Base-by-base conservation (phyloP, 2,329 filamentous ascomycete species). In the Geosmithia flava region DNA sequence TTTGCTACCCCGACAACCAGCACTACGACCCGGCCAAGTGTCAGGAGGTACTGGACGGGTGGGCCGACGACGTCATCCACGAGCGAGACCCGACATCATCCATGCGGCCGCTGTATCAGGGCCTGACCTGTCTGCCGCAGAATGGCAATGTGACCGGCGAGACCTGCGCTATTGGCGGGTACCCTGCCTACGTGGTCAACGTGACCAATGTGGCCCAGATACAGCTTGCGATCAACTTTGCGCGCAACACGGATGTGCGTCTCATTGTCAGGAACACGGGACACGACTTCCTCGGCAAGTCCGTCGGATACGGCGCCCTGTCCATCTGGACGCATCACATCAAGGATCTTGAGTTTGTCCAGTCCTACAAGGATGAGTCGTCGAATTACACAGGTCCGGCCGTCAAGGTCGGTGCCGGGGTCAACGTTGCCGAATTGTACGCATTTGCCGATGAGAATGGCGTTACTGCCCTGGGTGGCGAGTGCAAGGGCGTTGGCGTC, bases 271-370 rank as follows among this genome's bases (percentile, higher is more conserved):
- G 59, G 47, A 67, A 76, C 59, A 78, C 73, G 0, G 74, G 72
- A 27, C 75, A 78, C 53, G 72, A 76, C 53, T 75, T 71, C 53
- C 61, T 65, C 37, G 81, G 80, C 41, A 75, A 76, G 42, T 80
- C 75, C 0, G 79, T 78, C 0, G 82, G 81, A n/a, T 72, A 71
- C 20, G 80, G 80, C 1, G 68, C 74, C 0, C 58, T 81, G 3
- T 67, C 70, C 3, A 63, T 81, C 47, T 81, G 78, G 70, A 80
- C 71, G 8, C 76, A 80, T 50, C 59, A 68, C 51, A 68, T 81
- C 48, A 72, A 77, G 55, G 61, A 68, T 20, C 58, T 60, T 29
- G 43, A 60, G 45, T 47, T 57, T 23, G 46, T 59, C 27, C 27
- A 54, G 15, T 51, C 54, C 42, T 58, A 57, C 48, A 51, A 56